phyloP scores from a whole-genome alignment of 2,329 filamentous ascomycete species.

The Cyphellophora europaea region DNA sequence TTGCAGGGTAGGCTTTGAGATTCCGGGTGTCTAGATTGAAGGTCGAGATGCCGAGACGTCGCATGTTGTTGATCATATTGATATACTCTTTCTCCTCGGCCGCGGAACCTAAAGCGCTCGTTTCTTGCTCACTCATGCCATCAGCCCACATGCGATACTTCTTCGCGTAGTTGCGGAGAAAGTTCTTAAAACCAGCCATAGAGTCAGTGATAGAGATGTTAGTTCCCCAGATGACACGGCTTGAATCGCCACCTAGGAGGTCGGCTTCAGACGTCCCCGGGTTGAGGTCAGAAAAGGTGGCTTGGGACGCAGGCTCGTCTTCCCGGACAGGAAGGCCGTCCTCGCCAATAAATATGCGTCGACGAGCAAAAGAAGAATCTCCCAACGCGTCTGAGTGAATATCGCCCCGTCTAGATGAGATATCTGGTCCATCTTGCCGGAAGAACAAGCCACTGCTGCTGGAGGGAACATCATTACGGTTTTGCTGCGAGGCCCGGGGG shows the following conservation, averaged over 20 bases:
- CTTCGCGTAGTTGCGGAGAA: slow-evolving; percentile 79
- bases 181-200: slow-evolving; percentile 80
- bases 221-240: slow-evolving; percentile 89
- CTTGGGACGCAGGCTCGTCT: slow-evolving; percentile 42
- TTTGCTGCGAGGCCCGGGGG: slow-evolving; percentile 47
- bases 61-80: slow-evolving; percentile 80
- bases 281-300: slow-evolving; percentile 59
- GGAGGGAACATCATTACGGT: slow-evolving; percentile 65
- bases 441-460: slow-evolving; percentile 85
- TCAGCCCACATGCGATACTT: slow-evolving; percentile 92
- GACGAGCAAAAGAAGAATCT: slow-evolving; percentile 40
- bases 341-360: slow-evolving; percentile 55
- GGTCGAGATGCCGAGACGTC: slow-evolving; percentile 71
- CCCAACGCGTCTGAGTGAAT: slow-evolving; percentile 71
- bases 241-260: slow-evolving; percentile 69
- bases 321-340: slow-evolving; percentile 50
- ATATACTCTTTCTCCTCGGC: slow-evolving; percentile 75
- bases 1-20: slow-evolving; percentile 84
- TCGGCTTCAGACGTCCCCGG: slow-evolving; percentile 90
- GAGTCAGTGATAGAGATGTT: slow-evolving; percentile 91
- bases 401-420: slow-evolving; percentile 66
- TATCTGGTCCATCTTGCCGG: slow-evolving; percentile 45
- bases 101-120: slow-evolving; percentile 54
- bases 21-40: slow-evolving; percentile 85
- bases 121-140: slow-evolving; percentile 70